Evolutionary conservation across 495 filamentous ascomycete genomes (phyloP).

Genomic region (Immersiella caudata): DNA sequence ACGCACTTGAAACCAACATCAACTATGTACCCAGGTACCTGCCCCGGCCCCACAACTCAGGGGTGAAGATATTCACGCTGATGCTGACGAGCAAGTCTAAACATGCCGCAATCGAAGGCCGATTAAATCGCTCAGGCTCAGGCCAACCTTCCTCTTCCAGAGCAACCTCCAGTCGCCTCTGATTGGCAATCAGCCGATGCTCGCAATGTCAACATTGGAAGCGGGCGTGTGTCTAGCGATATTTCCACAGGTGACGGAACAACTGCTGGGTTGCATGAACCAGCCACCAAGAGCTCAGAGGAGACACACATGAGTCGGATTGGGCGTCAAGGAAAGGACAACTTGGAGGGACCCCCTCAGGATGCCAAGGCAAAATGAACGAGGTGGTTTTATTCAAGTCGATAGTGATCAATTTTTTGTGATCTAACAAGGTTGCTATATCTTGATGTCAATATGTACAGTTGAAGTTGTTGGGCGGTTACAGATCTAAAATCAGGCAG

Average conservation of each 20-base stretch:
- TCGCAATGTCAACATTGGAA: slow-evolving; percentile 67
- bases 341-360: slow-evolving; percentile 1
- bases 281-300: slow-evolving; percentile 59
- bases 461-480: too few relatives aligned
- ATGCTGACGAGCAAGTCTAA: neutral
- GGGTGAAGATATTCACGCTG: too few relatives aligned
- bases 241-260: slow-evolving; percentile 55
- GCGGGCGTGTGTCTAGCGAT: slow-evolving; percentile 55
- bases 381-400: neutral
- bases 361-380: slow-evolving; percentile 6
- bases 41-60: too few relatives aligned
- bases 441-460: too few relatives aligned
- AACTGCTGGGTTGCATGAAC: slow-evolving; percentile 60
- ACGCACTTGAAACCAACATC: too few relatives aligned
- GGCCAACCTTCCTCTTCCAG: slow-evolving; percentile 76
- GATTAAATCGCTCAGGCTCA: slow-evolving; percentile 65
- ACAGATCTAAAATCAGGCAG: too few relatives aligned
- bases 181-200: slow-evolving; percentile 73
- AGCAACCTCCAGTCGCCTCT: slow-evolving; percentile 71
- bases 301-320: slow-evolving; percentile 51
- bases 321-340: slow-evolving; percentile 51
- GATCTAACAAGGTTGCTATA: too few relatives aligned
- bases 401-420: too few relatives aligned
- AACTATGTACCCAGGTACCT: too few relatives aligned
- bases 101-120: slow-evolving; percentile 55